Evolutionary conservation across 257 asterid genomes (phyloP).

Genomic region (Rehmannia glutinosa): DNA sequence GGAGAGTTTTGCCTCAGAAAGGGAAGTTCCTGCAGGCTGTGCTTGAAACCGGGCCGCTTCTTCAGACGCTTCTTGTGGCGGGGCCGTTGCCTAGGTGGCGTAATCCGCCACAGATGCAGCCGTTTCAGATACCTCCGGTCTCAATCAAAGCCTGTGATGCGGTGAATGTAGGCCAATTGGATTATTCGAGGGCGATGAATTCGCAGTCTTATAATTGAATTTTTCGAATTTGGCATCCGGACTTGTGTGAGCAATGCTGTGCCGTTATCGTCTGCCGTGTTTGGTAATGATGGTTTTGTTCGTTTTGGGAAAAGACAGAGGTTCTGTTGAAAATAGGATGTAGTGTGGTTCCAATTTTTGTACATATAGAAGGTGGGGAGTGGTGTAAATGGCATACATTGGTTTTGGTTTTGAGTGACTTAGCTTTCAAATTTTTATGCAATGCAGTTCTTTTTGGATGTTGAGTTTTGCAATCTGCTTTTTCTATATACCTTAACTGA

Average conservation of each 20-base stretch:
- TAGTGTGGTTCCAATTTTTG: conserved; percentile 26
- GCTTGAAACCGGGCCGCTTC: conserved; percentile 56
- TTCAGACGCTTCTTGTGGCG: conserved; percentile 57
- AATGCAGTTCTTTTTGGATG: too few relatives aligned
- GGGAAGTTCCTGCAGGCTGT: conserved; percentile 65
- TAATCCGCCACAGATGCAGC: conserved; percentile 70
- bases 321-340: conserved; percentile 19
- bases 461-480: too few relatives aligned
- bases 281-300: conserved; percentile 14
- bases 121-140: conserved; percentile 53
- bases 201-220: too few relatives aligned
- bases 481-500: too few relatives aligned
- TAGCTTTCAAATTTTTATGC: background rate
- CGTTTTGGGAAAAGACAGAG: conserved; percentile 48
- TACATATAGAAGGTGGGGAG: conserved; percentile 21
- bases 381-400: conserved; percentile 38
- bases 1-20: conserved; percentile 46
- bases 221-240: conserved; percentile 12
- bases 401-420: conserved; percentile 21
- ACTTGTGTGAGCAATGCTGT: conserved; percentile 22
- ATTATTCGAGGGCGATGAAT: too few relatives aligned
- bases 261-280: too few relatives aligned
- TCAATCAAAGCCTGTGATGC: conserved; percentile 35
- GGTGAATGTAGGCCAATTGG: too few relatives aligned
- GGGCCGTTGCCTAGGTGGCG: conserved; percentile 86